Evolutionary conservation across 192 early-diverging fungal genomes (phyloP).

Genomic region (Coemansia guatemalensis): DNA sequence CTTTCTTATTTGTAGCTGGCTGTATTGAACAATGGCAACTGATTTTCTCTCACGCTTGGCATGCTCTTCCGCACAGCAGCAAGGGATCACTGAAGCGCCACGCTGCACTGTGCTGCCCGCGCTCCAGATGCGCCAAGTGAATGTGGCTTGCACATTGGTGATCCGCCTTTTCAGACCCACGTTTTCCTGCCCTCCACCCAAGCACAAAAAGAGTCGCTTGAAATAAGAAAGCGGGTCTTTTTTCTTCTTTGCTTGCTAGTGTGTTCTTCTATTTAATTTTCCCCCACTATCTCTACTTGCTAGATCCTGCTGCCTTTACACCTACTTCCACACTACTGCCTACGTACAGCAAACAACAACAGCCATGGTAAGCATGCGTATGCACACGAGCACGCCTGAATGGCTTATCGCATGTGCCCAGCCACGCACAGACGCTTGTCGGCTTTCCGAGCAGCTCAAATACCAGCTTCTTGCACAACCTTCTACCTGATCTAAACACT

Average conservation of each 20-base stretch:
- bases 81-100: not conserved
- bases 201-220: not conserved
- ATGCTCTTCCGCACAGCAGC: not conserved
- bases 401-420: not conserved
- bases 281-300: conserved; percentile 7
- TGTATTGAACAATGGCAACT: not conserved
- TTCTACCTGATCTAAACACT: not conserved
- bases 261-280: conserved; percentile 1
- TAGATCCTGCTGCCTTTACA: not conserved
- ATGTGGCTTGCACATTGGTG: conserved; percentile 17
- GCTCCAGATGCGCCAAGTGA: not conserved
- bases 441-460: not conserved
- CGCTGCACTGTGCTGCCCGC: no score
- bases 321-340: not conserved
- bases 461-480: not conserved
- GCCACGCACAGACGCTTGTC: not conserved
- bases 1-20: not conserved
- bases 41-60: conserved; percentile 6
- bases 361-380: conserved; percentile 15
- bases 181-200: not conserved
- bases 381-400: not conserved
- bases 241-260: conserved; percentile 4
- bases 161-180: not conserved
- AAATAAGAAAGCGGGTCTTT: not conserved
- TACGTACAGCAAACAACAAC: not conserved